Percentiles rank a stretch among this genome's conserved stretches.
Conservation (phyloP, 2,329 filamentous ascomycete genomes). For the Zymoseptoria brevis region DNA sequence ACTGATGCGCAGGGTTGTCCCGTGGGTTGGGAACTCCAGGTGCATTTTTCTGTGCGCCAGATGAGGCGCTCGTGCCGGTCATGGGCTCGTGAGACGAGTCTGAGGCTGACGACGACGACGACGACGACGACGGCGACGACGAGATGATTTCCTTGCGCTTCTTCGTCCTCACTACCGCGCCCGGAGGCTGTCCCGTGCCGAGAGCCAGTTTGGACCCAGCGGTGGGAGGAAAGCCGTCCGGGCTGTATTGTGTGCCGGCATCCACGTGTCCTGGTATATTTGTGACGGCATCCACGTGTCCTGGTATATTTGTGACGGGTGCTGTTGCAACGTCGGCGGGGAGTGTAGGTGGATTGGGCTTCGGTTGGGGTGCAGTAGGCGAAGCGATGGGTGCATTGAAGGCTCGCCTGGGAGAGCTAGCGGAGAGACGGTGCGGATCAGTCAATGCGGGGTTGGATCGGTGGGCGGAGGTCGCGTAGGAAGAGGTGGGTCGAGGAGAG, state of each 20-base stretch:
- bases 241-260: conserved; percentile 49
- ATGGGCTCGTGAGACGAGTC: conserved; percentile 14
- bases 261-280: conserved; percentile 31
- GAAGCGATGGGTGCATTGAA: conserved; percentile 14
- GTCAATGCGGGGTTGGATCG: conserved; percentile 1
- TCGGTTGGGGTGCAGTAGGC: conserved; percentile 3
- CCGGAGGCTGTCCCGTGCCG: conserved; percentile 12
- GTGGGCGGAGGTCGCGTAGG: conserved; percentile 2
- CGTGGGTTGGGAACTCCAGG: conserved; percentile 4
- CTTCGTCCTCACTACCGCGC: conserved; percentile 8
- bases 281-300: conserved; percentile 34
- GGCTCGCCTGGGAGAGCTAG: conserved; percentile 8
- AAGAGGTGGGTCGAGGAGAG: conserved; percentile 3
- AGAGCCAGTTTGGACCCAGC: conserved; percentile 21
- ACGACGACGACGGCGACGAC: conserved; percentile 11
- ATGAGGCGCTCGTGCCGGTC: conserved; percentile 13
- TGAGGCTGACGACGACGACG: conserved; percentile 10
- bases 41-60: conserved; percentile 8
- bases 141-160: conserved; percentile 21
- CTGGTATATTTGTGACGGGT: conserved; percentile 5
- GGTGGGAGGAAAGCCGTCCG: conserved; percentile 40
- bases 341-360: conserved; percentile 6
- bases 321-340: conserved; percentile 4
- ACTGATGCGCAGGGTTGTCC: conserved; percentile 7
- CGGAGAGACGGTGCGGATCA: conserved; percentile 4